Base-by-base conservation (phyloP, 2,329 filamentous ascomycete genomes). In the Penicillium polonicum region DNA sequence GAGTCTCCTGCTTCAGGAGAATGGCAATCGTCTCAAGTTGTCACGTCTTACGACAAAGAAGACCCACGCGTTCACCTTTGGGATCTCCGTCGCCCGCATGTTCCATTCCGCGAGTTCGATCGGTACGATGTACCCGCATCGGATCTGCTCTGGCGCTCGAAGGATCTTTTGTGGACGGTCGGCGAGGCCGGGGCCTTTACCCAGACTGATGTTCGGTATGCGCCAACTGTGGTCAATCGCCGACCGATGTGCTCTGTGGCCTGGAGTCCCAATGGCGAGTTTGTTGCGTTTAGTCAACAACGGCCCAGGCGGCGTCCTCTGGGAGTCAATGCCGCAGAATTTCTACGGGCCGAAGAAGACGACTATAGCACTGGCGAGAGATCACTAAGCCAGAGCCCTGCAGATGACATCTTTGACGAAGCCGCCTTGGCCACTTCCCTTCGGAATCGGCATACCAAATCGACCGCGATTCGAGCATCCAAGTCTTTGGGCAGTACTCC, bases 101-200 rank as follows among this genome's bases (percentile, higher is more conserved):
- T 88, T n/a, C 85, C 85, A 0, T 86, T 84, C 65, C 79, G 83
- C 42, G 85, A 87, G 65, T 79, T 88, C 60, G 78, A 81, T 66
- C 80, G 80, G 55, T 83, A 85, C 65, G 74, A 79, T 48, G 79
- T 77, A 5, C 78, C 82, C 17, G 80, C 84, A 21, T 81, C 83
- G 25, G 85, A 87, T 64, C 74, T 88, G 69, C 76, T 88, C 17
- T 88, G 80, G 85, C 83, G 84, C 65, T 85, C 84, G 50, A 83
- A 85, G 70, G 84, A 87, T 68, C 74, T 85, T 7, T 74, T 88
- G 38, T 88, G 85, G 85, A 86, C 84, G 13, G 85, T 86, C 42
- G 84, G 83, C 7, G 79, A 81, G 46, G 81, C 84, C 59, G 85
- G 85, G 15, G 77, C 81, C 10, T 87, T 88, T 61, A 80, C 83